These are phyloP conservation scores for Fusarium sp. DNA, from an alignment of 2,329 filamentous ascomycete species.

Conservation along the genomic window DNA sequence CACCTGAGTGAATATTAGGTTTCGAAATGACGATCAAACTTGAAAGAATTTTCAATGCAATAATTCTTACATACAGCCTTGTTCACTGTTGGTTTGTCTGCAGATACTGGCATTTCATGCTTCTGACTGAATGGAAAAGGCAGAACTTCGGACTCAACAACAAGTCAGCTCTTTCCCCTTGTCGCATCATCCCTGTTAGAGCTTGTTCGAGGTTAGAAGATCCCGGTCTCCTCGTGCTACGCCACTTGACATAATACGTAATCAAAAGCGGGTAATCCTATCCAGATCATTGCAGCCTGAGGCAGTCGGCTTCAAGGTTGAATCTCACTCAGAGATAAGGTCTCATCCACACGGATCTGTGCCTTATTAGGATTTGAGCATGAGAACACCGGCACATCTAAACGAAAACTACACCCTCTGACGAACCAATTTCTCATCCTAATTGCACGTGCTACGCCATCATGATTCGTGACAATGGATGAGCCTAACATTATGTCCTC, in stretches of 20 bases:
- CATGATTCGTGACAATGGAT: neutral
- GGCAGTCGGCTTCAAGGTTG: neutral
- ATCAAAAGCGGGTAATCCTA: constrained; percentile 19
- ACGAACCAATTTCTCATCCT: constrained; percentile 3
- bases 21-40: neutral
- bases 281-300: constrained; percentile 11
- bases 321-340: constrained; percentile 10
- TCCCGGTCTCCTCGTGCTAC: constrained; percentile 24
- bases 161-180: neutral
- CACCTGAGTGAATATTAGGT: neutral
- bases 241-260: constrained; percentile 43
- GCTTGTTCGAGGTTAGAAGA: constrained; percentile 14
- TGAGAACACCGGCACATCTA: neutral
- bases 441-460: constrained; percentile 2
- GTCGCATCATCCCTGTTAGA: constrained; percentile 14
- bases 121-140: neutral
- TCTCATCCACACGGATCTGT: neutral
- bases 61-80: neutral
- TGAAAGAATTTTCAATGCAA: neutral
- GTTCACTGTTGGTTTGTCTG: neutral
- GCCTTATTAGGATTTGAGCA: neutral
- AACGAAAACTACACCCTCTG: neutral
- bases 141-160: neutral
- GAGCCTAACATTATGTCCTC: constrained; percentile 8
- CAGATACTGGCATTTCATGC: neutral